Conservation (phyloP, 2,329 filamentous ascomycete species). For the Tolypocladium tundrense region DNA sequence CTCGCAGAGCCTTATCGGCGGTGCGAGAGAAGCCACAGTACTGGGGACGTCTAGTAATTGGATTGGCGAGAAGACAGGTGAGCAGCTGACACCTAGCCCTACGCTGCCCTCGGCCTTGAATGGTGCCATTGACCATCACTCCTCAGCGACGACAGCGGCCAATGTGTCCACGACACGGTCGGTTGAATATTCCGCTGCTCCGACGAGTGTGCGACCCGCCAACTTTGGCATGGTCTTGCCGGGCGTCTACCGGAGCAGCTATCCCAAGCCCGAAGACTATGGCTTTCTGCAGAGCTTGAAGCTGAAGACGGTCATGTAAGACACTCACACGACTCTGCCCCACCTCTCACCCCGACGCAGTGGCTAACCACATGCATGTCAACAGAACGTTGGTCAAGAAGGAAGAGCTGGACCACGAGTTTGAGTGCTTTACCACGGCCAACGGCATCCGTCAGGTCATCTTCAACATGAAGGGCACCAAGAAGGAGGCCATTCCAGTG, state of each 20-base stretch:
- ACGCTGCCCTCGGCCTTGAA: background rate
- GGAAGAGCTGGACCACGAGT: conserved; percentile 41
- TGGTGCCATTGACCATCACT: background rate
- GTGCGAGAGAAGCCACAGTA: background rate
- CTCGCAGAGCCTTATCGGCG: conserved; percentile 7
- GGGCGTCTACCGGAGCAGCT: conserved; percentile 73
- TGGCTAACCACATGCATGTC: conserved; percentile 4
- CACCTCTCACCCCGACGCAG: background rate
- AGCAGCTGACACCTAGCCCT: background rate
- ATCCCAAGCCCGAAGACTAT: conserved; percentile 62
- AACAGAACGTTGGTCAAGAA: conserved; percentile 54
- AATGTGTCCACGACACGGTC: conserved; percentile 3
- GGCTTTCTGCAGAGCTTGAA: conserved; percentile 56
- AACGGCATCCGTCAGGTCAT: conserved; percentile 63
- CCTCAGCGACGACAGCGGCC: background rate
- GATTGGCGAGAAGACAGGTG: conserved; percentile 1
- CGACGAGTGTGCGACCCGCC: conserved; percentile 32
- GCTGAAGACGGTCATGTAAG: conserved; percentile 72
- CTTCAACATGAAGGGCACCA: conserved; percentile 79
- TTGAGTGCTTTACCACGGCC: conserved; percentile 50
- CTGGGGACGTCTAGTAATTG: background rate
- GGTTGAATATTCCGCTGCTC: conserved; percentile 10
- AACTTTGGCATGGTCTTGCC: conserved; percentile 72
- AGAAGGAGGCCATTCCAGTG: conserved; percentile 61
- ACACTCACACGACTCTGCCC: conserved; percentile 8